A percentile compares a stretch with the other conserved stretches of the same genome.
Conservation (phyloP, 2,329 filamentous ascomycete species). For the Botrytis tulipae region DNA sequence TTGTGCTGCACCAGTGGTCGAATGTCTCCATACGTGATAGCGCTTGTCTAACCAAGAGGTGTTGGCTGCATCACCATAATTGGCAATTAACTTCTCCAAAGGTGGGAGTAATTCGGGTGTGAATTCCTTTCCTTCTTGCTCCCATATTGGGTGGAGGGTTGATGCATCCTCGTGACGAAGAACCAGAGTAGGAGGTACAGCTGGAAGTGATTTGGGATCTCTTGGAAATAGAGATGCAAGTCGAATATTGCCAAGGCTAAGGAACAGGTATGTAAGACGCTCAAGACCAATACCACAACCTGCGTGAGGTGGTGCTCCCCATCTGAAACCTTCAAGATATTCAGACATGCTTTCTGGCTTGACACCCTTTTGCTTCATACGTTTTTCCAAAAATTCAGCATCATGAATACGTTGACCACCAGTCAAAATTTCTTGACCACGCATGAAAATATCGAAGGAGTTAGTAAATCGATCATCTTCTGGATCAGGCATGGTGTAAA, state of each 20-base stretch:
- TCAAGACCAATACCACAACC: conserved; percentile 89
- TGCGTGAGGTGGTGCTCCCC: conserved; percentile 83
- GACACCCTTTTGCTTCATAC: conserved; percentile 74
- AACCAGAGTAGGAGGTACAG: conserved; percentile 57
- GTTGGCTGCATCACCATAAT: conserved; percentile 92
- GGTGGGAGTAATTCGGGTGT: conserved; percentile 58
- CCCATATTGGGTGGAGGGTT: conserved; percentile 70
- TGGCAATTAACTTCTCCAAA: conserved; percentile 84
- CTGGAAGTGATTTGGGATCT: conserved; percentile 82
- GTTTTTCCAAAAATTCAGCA: conserved; percentile 67
- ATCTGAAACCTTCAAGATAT: conserved; percentile 84
- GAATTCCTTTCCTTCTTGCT: conserved; percentile 42
- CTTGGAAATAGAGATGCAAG: conserved; percentile 84
- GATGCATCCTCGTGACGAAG: conserved; percentile 87
- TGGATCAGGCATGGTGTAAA: conserved; percentile 86
- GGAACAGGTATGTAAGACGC: conserved; percentile 80
- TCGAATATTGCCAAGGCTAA: conserved; percentile 85
- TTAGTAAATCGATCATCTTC: conserved; percentile 74
- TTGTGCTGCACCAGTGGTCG: conserved; percentile 74
- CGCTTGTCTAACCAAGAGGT: conserved; percentile 91
- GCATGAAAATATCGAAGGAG: conserved; percentile 92
- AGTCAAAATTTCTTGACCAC: conserved; percentile 88
- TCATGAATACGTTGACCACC: conserved; percentile 93
- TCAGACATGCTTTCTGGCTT: conserved; percentile 83
- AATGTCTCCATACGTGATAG: conserved; percentile 84